Percentiles rank a stretch among this genome's conserved stretches.
These are phyloP conservation scores for Polysphondylium violaceum DNA, from an alignment of 78 protist species.

Conservation along the genomic window DNA sequence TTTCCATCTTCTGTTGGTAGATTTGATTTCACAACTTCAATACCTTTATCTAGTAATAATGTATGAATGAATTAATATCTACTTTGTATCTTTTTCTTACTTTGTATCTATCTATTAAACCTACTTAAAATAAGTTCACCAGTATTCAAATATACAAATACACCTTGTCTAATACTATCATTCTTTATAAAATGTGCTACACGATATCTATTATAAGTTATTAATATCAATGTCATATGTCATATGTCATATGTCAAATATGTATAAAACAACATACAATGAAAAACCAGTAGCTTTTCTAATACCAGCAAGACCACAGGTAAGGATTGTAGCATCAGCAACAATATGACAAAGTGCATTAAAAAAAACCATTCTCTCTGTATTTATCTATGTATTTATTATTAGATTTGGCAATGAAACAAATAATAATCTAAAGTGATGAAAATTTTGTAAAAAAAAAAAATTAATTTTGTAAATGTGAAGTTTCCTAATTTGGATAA, in stretches of 20 bases:
- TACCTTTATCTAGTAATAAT: background rate
- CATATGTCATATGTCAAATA: background rate
- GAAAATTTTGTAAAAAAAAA: too few species aligned
- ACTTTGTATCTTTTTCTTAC: too few species aligned
- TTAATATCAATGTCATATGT: too few species aligned
- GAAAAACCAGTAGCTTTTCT: constrained; percentile 5
- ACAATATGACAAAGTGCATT: background rate
- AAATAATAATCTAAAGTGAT: too few species aligned
- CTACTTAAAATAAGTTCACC: constrained; percentile 42
- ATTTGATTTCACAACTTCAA: background rate
- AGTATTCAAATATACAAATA: constrained; percentile 36
- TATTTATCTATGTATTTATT: too few species aligned
- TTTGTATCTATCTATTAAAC: too few species aligned
- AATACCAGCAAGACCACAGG: background rate
- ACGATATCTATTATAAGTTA: too few species aligned
- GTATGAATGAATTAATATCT: too few species aligned
- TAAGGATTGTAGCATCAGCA: background rate
- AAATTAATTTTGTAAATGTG: too few species aligned
- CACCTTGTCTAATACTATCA: constrained; percentile 18
- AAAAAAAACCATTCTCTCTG: constrained; percentile 25
- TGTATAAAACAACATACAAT: constrained; percentile 24
- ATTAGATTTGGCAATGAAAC: too few species aligned
- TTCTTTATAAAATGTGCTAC: constrained; percentile 22
- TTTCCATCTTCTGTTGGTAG: background rate
- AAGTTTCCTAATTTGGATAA: too few species aligned